phyloP scores from a whole-genome alignment of 2,329 filamentous ascomycete species.

The Aaosphaeria arxii region DNA sequence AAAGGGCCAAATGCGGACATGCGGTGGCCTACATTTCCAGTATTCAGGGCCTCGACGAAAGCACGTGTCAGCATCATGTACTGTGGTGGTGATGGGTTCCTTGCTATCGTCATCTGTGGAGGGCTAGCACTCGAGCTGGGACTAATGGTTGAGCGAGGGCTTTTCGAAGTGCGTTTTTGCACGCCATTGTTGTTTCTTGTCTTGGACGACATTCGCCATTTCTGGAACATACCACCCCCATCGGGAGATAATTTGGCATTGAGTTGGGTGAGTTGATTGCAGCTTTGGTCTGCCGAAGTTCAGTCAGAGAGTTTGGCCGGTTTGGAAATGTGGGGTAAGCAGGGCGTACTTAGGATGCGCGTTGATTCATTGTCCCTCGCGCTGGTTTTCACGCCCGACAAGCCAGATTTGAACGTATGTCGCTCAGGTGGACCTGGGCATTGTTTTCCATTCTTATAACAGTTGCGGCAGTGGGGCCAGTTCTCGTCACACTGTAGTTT shows the following conservation, averaged over 20 bases:
- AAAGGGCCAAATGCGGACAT: constrained; percentile 32
- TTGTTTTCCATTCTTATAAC: constrained; percentile 30
- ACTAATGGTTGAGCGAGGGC: constrained; percentile 1
- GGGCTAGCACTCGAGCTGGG: constrained; percentile 9
- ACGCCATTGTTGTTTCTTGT: not conserved
- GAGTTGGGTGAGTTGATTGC: constrained; percentile 17
- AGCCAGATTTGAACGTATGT: constrained; percentile 22
- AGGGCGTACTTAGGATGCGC: no score
- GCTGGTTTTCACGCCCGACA: no score
- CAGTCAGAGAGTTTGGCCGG: no score
- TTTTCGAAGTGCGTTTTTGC: constrained; percentile 6
- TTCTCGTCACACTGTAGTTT: constrained; percentile 27
- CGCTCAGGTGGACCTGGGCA: constrained; percentile 33
- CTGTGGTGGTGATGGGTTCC: constrained; percentile 23
- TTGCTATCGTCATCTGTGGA: constrained; percentile 12
- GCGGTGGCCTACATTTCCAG: constrained; percentile 24
- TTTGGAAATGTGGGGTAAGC: no score
- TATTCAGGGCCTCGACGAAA: constrained; percentile 20
- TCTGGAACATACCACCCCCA: constrained; percentile 24
- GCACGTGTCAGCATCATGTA: constrained; percentile 25
- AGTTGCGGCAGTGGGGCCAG: constrained; percentile 33
- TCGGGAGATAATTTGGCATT: constrained; percentile 19
- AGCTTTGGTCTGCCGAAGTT: constrained; percentile 8
- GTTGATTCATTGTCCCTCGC: no score
- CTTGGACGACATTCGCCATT: constrained; percentile 21